Percentiles rank a stretch among this genome's conserved stretches.
Conservation (phyloP, 192 early-diverging fungal genomes). For the Phycomyces nitens region DNA sequence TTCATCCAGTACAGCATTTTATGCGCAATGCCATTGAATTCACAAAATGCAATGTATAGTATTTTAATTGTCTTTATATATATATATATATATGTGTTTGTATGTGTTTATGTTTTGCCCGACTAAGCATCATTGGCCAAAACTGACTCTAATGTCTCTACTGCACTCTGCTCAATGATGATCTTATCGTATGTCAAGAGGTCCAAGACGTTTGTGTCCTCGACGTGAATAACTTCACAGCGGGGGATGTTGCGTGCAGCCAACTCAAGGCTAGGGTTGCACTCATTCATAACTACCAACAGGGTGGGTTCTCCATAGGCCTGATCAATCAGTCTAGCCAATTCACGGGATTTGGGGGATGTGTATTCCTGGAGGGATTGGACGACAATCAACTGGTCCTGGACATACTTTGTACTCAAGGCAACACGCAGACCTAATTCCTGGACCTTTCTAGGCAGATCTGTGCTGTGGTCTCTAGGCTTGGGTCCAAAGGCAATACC, state of each 20-base stretch:
- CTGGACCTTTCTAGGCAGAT: slow-evolving; percentile 86
- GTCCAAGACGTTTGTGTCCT: slow-evolving; percentile 65
- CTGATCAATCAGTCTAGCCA: slow-evolving; percentile 35
- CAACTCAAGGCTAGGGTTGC: slow-evolving; percentile 48
- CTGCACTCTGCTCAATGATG: slow-evolving; percentile 61
- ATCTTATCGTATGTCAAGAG: slow-evolving; percentile 65
- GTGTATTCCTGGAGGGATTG: slow-evolving; percentile 55
- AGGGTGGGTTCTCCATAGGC: slow-evolving; percentile 44
- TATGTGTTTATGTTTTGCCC: no score
- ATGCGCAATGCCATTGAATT: not conserved
- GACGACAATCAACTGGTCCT: slow-evolving; percentile 86
- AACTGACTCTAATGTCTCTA: slow-evolving; percentile 45
- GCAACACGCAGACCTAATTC: slow-evolving; percentile 77
- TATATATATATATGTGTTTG: no score
- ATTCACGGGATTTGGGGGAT: slow-evolving; percentile 55
- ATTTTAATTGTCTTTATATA: not conserved
- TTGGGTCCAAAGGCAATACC: slow-evolving; percentile 88
- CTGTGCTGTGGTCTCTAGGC: slow-evolving; percentile 76
- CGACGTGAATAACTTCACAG: slow-evolving; percentile 55
- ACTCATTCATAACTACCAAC: slow-evolving; percentile 34
- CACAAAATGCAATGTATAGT: not conserved
- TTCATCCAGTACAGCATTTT: not conserved
- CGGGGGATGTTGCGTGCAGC: slow-evolving; percentile 61
- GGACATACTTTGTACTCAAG: slow-evolving; percentile 83
- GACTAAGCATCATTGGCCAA: not conserved